A percentile compares a stretch with the other conserved stretches of the same genome.
These are phyloP conservation scores for Saturnispora zaruensis DNA, from an alignment of 805 yeast species.

Conservation along the genomic window DNA sequence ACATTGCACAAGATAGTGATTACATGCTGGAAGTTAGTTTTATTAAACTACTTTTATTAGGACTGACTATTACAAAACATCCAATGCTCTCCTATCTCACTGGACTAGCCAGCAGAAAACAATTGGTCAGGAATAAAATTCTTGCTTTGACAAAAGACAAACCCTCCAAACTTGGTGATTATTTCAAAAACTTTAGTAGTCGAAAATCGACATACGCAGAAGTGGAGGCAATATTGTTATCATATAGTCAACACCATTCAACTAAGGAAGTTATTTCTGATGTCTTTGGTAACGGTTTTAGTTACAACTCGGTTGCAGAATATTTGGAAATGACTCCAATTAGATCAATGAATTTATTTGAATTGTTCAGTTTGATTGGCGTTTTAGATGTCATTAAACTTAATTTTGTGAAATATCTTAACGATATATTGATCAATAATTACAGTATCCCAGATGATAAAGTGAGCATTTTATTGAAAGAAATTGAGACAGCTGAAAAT, in stretches of 20 bases:
- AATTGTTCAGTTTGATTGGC: slow-evolving; percentile 20
- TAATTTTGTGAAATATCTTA: slow-evolving; percentile 8
- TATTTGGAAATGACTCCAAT: slow-evolving; percentile 21
- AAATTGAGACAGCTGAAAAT: slow-evolving; percentile 7
- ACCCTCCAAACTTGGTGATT: slow-evolving; percentile 10
- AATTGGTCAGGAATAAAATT: not conserved
- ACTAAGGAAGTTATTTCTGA: slow-evolving; percentile 3
- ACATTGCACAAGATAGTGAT: slow-evolving; percentile 13
- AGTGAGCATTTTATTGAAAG: not conserved
- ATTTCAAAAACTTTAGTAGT: slow-evolving; percentile 16
- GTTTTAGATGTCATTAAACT: slow-evolving; percentile 18
- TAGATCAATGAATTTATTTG: slow-evolving; percentile 19
- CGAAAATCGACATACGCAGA: slow-evolving; percentile 17
- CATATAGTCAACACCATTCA: slow-evolving; percentile 9
- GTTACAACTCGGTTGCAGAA: slow-evolving; percentile 20
- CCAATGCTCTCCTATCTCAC: slow-evolving; percentile 8
- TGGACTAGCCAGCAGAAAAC: not conserved
- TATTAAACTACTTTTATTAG: slow-evolving; percentile 17
- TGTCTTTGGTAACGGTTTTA: slow-evolving; percentile 8
- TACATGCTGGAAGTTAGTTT: slow-evolving; percentile 20
- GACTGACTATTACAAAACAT: slow-evolving; percentile 14
- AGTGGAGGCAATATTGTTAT: slow-evolving; percentile 17
- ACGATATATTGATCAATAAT: slow-evolving; percentile 5
- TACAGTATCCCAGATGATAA: slow-evolving; percentile 1
- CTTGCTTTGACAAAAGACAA: not conserved